Conservation (phyloP, 495 filamentous ascomycete genomes). For the Tuber brumale region DNA sequence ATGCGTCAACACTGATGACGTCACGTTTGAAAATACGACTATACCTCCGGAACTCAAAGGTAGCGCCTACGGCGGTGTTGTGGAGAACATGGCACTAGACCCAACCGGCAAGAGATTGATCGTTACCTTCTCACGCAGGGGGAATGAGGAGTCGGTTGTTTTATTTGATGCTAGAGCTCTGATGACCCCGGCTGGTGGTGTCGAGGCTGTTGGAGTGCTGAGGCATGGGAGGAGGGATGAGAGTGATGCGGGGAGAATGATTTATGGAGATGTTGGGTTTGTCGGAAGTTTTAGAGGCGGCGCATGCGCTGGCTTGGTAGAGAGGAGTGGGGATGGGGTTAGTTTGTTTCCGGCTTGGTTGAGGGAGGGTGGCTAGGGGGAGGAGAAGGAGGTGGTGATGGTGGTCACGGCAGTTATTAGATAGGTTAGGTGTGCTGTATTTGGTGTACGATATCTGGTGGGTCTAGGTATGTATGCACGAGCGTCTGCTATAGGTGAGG, state of each 20-base stretch:
- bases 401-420: not conserved
- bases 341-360: conserved; percentile 24
- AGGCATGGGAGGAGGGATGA: conserved; percentile 6
- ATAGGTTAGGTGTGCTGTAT: not conserved
- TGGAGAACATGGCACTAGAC: conserved; percentile 27
- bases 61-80: conserved; percentile 15
- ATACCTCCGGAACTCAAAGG: not conserved
- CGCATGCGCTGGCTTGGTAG: conserved; percentile 27
- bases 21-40: not conserved
- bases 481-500: not conserved
- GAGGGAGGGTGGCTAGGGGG: not conserved
- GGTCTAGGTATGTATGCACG: not conserved
- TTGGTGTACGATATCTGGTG: not conserved
- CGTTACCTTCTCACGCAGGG: conserved; percentile 11
- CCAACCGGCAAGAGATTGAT: conserved; percentile 18
- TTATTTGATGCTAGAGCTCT: conserved; percentile 25
- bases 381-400: not conserved
- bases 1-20: not conserved
- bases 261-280: conserved; percentile 21
- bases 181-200: not conserved
- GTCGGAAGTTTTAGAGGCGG: conserved; percentile 13
- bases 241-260: not conserved
- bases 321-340: conserved; percentile 8
- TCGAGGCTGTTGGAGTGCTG: conserved; percentile 20
- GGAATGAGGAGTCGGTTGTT: conserved; percentile 15